Evolutionary conservation across 1,284 basidiomycete species (phyloP).

Genomic region (Fomitopsis palustris): DNA sequence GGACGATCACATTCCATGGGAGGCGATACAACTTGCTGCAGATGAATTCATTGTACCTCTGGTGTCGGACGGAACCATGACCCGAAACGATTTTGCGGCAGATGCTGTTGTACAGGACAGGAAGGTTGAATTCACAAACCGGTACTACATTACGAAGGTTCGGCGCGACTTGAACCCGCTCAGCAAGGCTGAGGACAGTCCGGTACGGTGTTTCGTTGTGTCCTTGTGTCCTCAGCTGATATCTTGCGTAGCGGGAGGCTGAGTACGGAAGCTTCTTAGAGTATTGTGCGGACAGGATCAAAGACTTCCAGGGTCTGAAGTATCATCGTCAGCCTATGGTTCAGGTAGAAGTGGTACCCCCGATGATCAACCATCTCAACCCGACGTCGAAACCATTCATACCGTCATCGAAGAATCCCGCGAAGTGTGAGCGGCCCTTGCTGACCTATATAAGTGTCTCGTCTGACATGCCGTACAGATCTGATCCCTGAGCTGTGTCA

Average conservation of each 20-base stretch:
- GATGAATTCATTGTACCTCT: conserved; percentile 50
- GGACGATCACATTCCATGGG: conserved; percentile 59
- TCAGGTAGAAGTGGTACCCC: conserved; percentile 53
- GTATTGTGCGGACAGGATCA: conserved; percentile 56
- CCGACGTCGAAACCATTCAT: conserved; percentile 37
- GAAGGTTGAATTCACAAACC: conserved; percentile 70
- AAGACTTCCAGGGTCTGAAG: conserved; percentile 57
- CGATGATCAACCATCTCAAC: conserved; percentile 52
- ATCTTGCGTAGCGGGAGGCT: conserved; percentile 48
- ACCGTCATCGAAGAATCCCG: conserved; percentile 35
- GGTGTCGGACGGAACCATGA: conserved; percentile 36
- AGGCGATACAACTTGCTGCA: conserved; percentile 48
- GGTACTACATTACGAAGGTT: conserved; percentile 54
- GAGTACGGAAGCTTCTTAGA: conserved; percentile 56
- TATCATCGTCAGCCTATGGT: conserved; percentile 68
- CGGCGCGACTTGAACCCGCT: conserved; percentile 67
- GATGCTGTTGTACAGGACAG: conserved; percentile 74
- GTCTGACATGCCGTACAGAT: conserved; percentile 37
- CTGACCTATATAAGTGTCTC: background rate
- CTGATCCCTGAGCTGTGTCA: conserved; percentile 75
- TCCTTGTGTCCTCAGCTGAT: background rate
- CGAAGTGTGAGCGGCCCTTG: conserved; percentile 46
- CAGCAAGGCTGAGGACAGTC: conserved; percentile 62
- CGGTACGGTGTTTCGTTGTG: conserved; percentile 42
- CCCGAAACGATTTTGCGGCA: conserved; percentile 41